Evolutionary conservation across 352 stramenopile genomes (phyloP).

Genomic region (Phytopythium ostracodes): DNA sequence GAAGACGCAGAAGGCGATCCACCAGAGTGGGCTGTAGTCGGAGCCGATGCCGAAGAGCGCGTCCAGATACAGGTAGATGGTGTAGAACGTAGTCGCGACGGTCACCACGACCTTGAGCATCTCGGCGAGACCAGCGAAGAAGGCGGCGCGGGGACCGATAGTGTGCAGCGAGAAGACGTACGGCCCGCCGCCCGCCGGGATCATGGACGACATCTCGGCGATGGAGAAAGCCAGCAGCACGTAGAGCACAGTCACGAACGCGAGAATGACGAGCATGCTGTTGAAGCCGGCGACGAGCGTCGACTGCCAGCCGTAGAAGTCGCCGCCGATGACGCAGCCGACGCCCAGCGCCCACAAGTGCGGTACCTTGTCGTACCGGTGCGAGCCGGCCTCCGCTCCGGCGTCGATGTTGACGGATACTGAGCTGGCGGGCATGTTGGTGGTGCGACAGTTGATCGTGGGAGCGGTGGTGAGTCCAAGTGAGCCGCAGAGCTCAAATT

Average conservation of each 20-base stretch:
- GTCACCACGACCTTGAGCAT: conserved; percentile 58
- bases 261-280: conserved; percentile 49
- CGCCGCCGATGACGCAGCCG: conserved; percentile 33
- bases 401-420: conserved; percentile 17
- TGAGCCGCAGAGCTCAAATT: conserved; percentile 12
- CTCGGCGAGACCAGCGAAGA: conserved; percentile 45
- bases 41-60: conserved; percentile 36
- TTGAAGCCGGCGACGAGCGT: conserved; percentile 52
- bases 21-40: conserved; percentile 38
- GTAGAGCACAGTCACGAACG: conserved; percentile 55
- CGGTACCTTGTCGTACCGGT: conserved; percentile 41
- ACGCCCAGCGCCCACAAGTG: conserved; percentile 61
- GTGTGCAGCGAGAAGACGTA: conserved; percentile 58
- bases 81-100: conserved; percentile 41
- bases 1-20: conserved; percentile 42
- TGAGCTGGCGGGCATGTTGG: conserved; percentile 4
- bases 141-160: conserved; percentile 36
- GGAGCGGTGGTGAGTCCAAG: not conserved
- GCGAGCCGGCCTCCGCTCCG: conserved; percentile 7
- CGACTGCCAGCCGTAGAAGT: conserved; percentile 65
- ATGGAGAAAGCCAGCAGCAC: conserved; percentile 60
- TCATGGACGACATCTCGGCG: conserved; percentile 52
- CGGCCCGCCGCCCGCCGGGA: conserved; percentile 46
- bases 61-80: conserved; percentile 42
- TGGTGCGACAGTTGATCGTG: conserved; percentile 2